Percentiles rank a stretch among this genome's conserved stretches.
phyloP scores from a whole-genome alignment of 83 land plant species.

The Isoetes engelmannii region DNA sequence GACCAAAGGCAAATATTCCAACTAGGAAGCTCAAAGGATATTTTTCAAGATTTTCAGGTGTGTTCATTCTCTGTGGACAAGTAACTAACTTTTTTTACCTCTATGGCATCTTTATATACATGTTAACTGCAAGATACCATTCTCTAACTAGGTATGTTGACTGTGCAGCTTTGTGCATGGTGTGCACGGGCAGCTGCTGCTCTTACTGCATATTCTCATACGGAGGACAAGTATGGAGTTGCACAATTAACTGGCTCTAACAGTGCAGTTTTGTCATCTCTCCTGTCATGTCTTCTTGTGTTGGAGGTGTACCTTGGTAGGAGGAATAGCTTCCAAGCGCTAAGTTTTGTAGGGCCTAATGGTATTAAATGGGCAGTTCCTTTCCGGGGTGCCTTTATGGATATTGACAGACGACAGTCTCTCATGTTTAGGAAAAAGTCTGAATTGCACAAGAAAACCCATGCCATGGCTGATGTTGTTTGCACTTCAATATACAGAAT shows the following conservation, averaged over 20 bases:
- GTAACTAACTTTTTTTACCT: background rate
- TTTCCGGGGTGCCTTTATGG: slow-evolving; percentile 30
- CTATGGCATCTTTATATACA: background rate
- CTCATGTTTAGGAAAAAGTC: slow-evolving; percentile 42
- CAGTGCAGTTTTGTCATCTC: slow-evolving; percentile 55
- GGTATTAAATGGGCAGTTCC: slow-evolving; percentile 78
- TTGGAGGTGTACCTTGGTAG: slow-evolving; percentile 87
- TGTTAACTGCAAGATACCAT: background rate
- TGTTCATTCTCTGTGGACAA: background rate
- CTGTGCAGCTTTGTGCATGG: slow-evolving; percentile 75
- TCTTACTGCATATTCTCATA: slow-evolving; percentile 62
- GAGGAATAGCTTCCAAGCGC: slow-evolving; percentile 53
- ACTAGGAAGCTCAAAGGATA: background rate
- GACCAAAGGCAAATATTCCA: too few relatives aligned
- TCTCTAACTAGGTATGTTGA: background rate
- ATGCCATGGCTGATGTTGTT: slow-evolving; percentile 75
- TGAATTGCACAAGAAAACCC: slow-evolving; percentile 50
- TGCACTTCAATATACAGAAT: slow-evolving; percentile 73
- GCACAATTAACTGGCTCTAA: slow-evolving; percentile 90
- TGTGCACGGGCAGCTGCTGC: slow-evolving; percentile 59
- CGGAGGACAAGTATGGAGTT: slow-evolving; percentile 81
- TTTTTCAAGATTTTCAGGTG: slow-evolving; percentile 5
- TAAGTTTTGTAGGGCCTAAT: slow-evolving; percentile 47
- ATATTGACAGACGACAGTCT: slow-evolving; percentile 32
- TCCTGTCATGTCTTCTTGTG: slow-evolving; percentile 71